Evolutionary conservation across 495 filamentous ascomycete species (phyloP).

Genomic region (Neurospora sp.): DNA sequence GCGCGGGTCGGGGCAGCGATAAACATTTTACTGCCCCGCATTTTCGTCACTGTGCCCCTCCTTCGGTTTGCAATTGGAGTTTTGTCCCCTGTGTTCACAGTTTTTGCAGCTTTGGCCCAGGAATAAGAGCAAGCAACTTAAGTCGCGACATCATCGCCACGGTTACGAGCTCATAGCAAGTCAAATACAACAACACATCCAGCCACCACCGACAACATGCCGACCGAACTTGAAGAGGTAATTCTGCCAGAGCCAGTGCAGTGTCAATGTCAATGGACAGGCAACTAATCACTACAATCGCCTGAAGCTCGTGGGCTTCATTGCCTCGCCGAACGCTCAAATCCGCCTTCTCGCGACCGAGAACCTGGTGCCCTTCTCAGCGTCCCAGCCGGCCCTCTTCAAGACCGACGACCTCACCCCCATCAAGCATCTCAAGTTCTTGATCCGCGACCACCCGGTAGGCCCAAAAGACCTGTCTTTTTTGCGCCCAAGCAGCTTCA

Average conservation of each 20-base stretch:
- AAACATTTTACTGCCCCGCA: not conserved
- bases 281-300: not conserved
- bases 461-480: not conserved
- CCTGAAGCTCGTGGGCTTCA: constrained; percentile 75
- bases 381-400: constrained; percentile 67
- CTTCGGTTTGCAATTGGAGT: not conserved
- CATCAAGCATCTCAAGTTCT: constrained; percentile 78
- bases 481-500: not conserved
- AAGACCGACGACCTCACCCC: constrained; percentile 70
- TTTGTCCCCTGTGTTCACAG: not conserved
- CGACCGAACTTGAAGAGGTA: constrained; percentile 77
- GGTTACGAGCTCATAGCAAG: not conserved
- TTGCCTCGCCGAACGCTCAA: constrained; percentile 78
- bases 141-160: not conserved
- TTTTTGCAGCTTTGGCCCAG: not conserved
- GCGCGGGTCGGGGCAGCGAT: not conserved
- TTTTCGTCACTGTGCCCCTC: not conserved
- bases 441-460: constrained; percentile 73
- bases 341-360: constrained; percentile 69
- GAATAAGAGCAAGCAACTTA: not conserved
- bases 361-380: constrained; percentile 77
- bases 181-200: not conserved
- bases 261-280: not conserved
- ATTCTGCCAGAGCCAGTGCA: not conserved
- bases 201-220: constrained; percentile 40